A percentile compares a stretch with the other conserved stretches of the same genome.
phyloP scores from a whole-genome alignment of 768 basidiomycete genomes.

The Clathrus columnatus region DNA sequence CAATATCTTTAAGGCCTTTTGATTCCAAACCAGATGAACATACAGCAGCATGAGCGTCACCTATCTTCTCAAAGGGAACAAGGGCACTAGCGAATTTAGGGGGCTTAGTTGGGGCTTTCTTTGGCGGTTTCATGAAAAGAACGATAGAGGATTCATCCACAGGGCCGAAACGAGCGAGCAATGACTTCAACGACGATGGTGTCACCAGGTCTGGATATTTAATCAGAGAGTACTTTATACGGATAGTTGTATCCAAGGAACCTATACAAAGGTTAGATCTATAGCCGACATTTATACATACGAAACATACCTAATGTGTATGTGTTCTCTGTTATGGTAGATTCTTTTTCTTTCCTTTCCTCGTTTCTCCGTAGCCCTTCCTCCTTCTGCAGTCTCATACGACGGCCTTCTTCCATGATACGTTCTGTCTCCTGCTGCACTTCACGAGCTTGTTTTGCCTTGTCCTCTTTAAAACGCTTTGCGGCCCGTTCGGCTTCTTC shows the following conservation, averaged over 20 bases:
- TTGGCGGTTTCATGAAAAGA: constrained; percentile 53
- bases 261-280: constrained; percentile 27
- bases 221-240: constrained; percentile 58
- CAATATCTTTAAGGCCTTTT: constrained; percentile 49
- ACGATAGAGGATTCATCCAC: constrained; percentile 60
- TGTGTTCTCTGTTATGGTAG: constrained; percentile 27
- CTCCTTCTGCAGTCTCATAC: constrained; percentile 58
- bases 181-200: constrained; percentile 34
- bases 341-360: constrained; percentile 25
- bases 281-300: background rate
- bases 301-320: constrained; percentile 41
- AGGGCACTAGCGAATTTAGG: constrained; percentile 63
- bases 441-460: constrained; percentile 41
- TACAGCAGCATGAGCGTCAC: constrained; percentile 69
- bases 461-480: constrained; percentile 62
- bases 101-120: constrained; percentile 46
- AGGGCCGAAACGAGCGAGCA: constrained; percentile 54
- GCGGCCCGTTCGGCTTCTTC: constrained; percentile 70
- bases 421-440: constrained; percentile 55
- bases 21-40: constrained; percentile 47
- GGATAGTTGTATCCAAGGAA: constrained; percentile 65
- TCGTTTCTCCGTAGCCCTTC: constrained; percentile 40
- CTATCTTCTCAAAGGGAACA: constrained; percentile 67
- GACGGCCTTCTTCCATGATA: constrained; percentile 67
- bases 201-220: constrained; percentile 50